phyloP scores from a whole-genome alignment of 2,329 filamentous ascomycete species.

The Xylaria sp. region DNA sequence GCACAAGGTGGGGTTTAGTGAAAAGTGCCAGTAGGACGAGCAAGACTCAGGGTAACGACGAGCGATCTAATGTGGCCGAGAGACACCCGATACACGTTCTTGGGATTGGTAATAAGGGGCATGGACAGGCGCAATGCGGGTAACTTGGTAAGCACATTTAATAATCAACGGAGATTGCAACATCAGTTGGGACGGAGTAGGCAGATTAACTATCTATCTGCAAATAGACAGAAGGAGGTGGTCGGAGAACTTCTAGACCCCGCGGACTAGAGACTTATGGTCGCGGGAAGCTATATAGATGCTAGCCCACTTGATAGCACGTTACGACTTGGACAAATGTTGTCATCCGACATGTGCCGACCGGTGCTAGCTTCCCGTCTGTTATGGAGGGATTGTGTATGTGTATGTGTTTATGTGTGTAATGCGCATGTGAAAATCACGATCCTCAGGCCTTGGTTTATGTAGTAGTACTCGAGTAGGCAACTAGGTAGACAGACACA shows the following conservation, averaged over 20 bases:
- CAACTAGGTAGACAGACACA: not conserved
- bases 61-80: slow-evolving; percentile 17
- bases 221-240: slow-evolving; percentile 10
- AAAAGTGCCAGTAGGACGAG: not conserved
- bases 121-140: slow-evolving; percentile 21
- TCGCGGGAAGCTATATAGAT: slow-evolving; percentile 19
- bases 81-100: slow-evolving; percentile 5
- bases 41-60: slow-evolving; percentile 12
- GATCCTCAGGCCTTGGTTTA: not conserved
- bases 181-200: slow-evolving; percentile 25
- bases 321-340: slow-evolving; percentile 26
- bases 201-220: not conserved
- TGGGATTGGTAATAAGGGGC: slow-evolving; percentile 32
- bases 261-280: slow-evolving; percentile 5
- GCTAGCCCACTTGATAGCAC: slow-evolving; percentile 11
- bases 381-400: not conserved
- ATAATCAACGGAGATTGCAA: slow-evolving; percentile 38
- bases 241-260: slow-evolving; percentile 25
- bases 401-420: too few relatives aligned
- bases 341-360: slow-evolving; percentile 18
- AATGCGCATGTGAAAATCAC: slow-evolving; percentile 11
- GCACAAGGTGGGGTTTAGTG: slow-evolving; percentile 33
- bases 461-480: not conserved
- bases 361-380: not conserved
- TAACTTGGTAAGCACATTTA: slow-evolving; percentile 37